Base-by-base conservation (phyloP, 2,329 filamentous ascomycete genomes). In the Aureobasidium lini region DNA sequence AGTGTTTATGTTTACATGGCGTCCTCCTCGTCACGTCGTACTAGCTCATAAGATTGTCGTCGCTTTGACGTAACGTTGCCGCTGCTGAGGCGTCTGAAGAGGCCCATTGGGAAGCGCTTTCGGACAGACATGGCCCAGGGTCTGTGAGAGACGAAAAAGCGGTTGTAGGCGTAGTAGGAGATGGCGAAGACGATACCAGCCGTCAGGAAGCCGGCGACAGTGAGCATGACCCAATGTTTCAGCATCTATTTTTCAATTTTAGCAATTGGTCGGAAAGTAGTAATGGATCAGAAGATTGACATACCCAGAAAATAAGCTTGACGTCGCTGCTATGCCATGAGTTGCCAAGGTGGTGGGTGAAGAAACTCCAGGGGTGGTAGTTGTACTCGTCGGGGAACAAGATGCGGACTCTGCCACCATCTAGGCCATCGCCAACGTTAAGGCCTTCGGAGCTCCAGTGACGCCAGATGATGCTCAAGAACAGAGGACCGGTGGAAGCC, bases 401-500 rank as follows among this genome's bases (percentile, higher is more conserved):
- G 48, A 89, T 80, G 59, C 86, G 77, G 6, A 90, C 80, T 34
- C 84, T 78, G n/a, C 77, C 80, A 28, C 69, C 69, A 48, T 70
- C 69, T 9, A 61, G 32, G 66, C 68, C 72, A 31, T 77, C 75
- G 44, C 71, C 76, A 15, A 73, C 63, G 52, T 72, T 70, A 10
- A 73, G 79, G 44, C 75, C 75, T 16, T 77, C 74, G 36, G 79
- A 77, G 70, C 84, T 84, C 71, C 88, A 91, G 70, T 89, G 84
- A 68, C 88, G 84, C 85, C 88, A 88, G 61, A 89, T 81, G 42
- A 91, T 81, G 59, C 84, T 89, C 47, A 92, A 73, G 75, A 90
- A 92, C 32, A 92, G 76, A 0, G 88, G 88, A 0, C 88, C 88
- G 0, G 89, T 89, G 9, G 84, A 85, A 48, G 87, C 86, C 89